A percentile compares a stretch with the other conserved stretches of the same genome.
These are phyloP conservation scores for Lanmaoa rubissima DNA, from an alignment of 768 basidiomycete species.

Conservation along the genomic window DNA sequence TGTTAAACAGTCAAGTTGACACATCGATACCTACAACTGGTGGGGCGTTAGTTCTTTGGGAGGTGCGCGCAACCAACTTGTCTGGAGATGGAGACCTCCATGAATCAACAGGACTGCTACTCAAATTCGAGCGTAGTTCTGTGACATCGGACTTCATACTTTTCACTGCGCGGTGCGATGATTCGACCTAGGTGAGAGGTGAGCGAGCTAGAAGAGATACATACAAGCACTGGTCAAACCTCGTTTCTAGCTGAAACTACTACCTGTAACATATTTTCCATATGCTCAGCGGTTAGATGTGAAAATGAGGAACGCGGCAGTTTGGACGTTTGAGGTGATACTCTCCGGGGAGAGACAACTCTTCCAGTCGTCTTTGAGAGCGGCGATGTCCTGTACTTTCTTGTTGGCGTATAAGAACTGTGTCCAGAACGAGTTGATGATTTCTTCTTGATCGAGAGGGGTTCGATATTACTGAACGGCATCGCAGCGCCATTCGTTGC, in stretches of 20 bases:
- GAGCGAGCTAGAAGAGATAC: not conserved
- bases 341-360: slow-evolving; percentile 49
- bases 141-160: slow-evolving; percentile 72
- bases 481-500: slow-evolving; percentile 32
- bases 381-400: slow-evolving; percentile 50
- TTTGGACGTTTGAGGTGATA: slow-evolving; percentile 53
- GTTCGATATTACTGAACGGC: slow-evolving; percentile 55
- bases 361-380: slow-evolving; percentile 44
- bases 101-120: slow-evolving; percentile 31
- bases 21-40: slow-evolving; percentile 39
- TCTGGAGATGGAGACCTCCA: slow-evolving; percentile 58
- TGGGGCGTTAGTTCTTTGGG: slow-evolving; percentile 40
- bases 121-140: slow-evolving; percentile 28
- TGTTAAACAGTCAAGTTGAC: slow-evolving; percentile 1
- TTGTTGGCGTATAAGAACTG: slow-evolving; percentile 35
- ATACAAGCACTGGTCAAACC: slow-evolving; percentile 37
- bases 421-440: slow-evolving; percentile 53
- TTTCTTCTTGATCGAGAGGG: slow-evolving; percentile 85
- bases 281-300: slow-evolving; percentile 35
- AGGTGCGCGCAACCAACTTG: slow-evolving; percentile 45
- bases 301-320: slow-evolving; percentile 22
- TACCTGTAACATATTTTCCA: slow-evolving; percentile 47
- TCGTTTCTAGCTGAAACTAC: slow-evolving; percentile 62
- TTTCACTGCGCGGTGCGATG: slow-evolving; percentile 68
- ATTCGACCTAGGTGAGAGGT: slow-evolving; percentile 54